Percentiles rank a stretch among this genome's conserved stretches.
Conservation (phyloP, 2,329 filamentous ascomycete genomes). For the Calonectria pauciramosa region DNA sequence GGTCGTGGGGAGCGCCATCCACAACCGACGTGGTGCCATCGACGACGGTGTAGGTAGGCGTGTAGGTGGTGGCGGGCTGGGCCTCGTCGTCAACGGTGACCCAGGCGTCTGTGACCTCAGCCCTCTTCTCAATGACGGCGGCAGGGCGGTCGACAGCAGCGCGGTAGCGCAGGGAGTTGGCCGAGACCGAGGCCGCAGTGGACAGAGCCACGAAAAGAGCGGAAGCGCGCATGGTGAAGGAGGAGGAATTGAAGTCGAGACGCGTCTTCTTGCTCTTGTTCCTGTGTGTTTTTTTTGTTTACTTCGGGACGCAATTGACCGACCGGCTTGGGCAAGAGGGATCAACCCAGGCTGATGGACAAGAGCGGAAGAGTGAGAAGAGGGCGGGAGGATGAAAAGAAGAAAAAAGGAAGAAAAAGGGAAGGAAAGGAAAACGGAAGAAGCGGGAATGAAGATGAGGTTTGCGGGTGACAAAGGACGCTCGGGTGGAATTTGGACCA, state of each 20-base stretch:
- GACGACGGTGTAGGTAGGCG: conserved; percentile 62
- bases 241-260: neutral
- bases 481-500: conserved; percentile 35
- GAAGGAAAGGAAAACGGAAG: conserved; percentile 4
- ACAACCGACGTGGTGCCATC: conserved; percentile 57
- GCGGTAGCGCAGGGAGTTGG: conserved; percentile 33
- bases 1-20: conserved; percentile 59
- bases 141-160: conserved; percentile 31
- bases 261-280: conserved; percentile 2
- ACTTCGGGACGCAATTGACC: conserved; percentile 20
- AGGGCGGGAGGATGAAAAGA: conserved; percentile 11
- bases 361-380: conserved; percentile 33
- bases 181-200: conserved; percentile 43
- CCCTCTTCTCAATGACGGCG: conserved; percentile 41
- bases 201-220: conserved; percentile 49
- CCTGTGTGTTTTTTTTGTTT: conserved; percentile 3
- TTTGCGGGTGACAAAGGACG: conserved; percentile 27
- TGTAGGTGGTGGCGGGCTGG: conserved; percentile 60
- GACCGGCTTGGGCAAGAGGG: conserved; percentile 15
- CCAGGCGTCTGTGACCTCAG: conserved; percentile 62
- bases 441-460: conserved; percentile 18
- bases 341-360: conserved; percentile 21
- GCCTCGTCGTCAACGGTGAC: conserved; percentile 64
- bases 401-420: conserved; percentile 14
- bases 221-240: conserved; percentile 49